A percentile compares a stretch with the other conserved stretches of the same genome.
Conservation (phyloP, 2,329 filamentous ascomycete species). For the Colletotrichum costaricense region DNA sequence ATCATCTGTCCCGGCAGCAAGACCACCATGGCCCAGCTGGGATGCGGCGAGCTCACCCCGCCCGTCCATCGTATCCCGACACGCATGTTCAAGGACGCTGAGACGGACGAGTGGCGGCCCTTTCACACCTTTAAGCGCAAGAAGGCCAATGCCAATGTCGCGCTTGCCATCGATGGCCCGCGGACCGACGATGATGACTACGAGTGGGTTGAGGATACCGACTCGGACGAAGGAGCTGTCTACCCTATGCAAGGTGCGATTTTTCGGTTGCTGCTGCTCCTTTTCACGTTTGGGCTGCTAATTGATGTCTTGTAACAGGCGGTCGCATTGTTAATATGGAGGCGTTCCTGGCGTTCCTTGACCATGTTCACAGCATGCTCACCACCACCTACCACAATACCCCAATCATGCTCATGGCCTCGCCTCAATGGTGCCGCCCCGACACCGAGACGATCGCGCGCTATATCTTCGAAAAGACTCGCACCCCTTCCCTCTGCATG, state of each 20-base stretch:
- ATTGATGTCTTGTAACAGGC: constrained; percentile 53
- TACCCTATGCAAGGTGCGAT: constrained; percentile 78
- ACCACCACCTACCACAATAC: constrained; percentile 97
- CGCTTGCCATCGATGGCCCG: constrained; percentile 28
- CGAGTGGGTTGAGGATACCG: constrained; percentile 88
- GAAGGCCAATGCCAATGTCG: constrained; percentile 51
- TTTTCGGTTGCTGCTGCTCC: constrained; percentile 37
- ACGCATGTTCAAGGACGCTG: constrained; percentile 91
- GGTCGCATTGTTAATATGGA: constrained; percentile 91
- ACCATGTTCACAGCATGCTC: constrained; percentile 89
- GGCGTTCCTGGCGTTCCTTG: constrained; percentile 92
- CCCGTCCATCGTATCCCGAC: constrained; percentile 88
- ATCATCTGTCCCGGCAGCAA: constrained; percentile 86
- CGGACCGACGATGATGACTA: constrained; percentile 63
- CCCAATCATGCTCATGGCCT: constrained; percentile 88
- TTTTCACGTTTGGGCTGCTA: background rate
- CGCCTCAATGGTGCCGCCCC: constrained; percentile 89
- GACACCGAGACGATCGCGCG: constrained; percentile 90
- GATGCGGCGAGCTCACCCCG: constrained; percentile 90
- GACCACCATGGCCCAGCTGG: constrained; percentile 91
- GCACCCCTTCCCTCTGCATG: constrained; percentile 89
- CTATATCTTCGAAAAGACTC: constrained; percentile 98
- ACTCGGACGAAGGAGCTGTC: constrained; percentile 88
- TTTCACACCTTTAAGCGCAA: constrained; percentile 79
- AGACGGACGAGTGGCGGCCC: constrained; percentile 80